Conservation (phyloP, 306 rosid species). For the Luffa acutangula region DNA sequence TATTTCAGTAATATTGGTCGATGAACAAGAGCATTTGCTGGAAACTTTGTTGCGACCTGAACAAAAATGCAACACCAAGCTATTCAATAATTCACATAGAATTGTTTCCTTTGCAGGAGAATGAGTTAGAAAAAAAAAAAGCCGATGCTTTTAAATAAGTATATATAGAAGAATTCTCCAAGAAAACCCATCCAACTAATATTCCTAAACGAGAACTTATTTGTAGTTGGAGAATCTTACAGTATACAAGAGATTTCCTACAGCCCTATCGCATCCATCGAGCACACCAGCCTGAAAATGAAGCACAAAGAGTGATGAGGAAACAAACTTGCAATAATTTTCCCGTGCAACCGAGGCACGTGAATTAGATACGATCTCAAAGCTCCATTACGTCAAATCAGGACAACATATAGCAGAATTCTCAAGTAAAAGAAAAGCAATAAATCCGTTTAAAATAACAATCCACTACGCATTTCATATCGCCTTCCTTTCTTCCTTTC, state of each 20-base stretch:
- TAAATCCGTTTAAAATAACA: not conserved
- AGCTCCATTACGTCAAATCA: not conserved
- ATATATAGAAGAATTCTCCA: not conserved
- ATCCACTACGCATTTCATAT: not conserved
- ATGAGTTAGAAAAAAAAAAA: not conserved
- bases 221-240: constrained; percentile 22
- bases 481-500: not conserved
- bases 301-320: not conserved
- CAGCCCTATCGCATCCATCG: constrained; percentile 58
- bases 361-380: not conserved
- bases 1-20: constrained; percentile 58
- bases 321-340: not conserved
- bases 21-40: constrained; percentile 70
- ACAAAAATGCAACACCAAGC: not conserved
- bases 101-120: not conserved
- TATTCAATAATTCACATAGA: not conserved
- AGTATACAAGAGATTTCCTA: constrained; percentile 83
- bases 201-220: not conserved
- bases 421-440: not conserved
- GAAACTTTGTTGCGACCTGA: constrained; percentile 90
- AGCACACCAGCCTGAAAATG: constrained; percentile 54
- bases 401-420: not conserved
- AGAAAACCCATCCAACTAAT: not conserved
- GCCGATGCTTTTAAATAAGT: not conserved
- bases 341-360: not conserved